phyloP scores from a whole-genome alignment of 106 monocot genomes.

The Phalaenopsis equestris region DNA sequence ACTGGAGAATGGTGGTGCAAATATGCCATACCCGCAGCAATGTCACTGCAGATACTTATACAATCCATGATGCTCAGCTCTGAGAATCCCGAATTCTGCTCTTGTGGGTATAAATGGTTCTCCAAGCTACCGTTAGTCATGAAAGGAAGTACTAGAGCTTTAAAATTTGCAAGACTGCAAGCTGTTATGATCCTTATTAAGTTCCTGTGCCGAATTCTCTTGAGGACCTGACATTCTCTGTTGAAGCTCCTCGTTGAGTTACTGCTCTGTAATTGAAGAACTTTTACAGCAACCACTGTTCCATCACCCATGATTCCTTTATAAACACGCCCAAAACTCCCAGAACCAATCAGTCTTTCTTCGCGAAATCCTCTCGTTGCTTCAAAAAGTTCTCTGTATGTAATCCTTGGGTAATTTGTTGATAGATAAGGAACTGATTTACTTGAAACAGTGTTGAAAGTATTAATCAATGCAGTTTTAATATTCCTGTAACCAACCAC shows the following conservation, averaged over 20 bases:
- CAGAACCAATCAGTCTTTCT: conserved; percentile 51
- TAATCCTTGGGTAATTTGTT: conserved; percentile 50
- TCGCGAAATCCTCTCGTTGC: conserved; percentile 66
- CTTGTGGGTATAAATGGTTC: conserved; percentile 26
- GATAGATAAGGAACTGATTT: conserved; percentile 7
- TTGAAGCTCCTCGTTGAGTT: conserved; percentile 41
- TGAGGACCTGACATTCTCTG: conserved; percentile 75
- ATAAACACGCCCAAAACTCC: conserved; percentile 75
- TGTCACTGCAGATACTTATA: conserved; percentile 49
- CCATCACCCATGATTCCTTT: conserved; percentile 43
- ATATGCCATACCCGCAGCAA: conserved; percentile 85
- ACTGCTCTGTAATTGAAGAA: conserved; percentile 29
- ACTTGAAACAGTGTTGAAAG: background rate
- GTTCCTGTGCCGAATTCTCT: conserved; percentile 72
- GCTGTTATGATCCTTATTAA: conserved; percentile 79
- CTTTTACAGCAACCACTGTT: conserved; percentile 61
- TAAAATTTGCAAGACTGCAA: conserved; percentile 72
- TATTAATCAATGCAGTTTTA: background rate
- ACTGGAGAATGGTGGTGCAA: conserved; percentile 79
- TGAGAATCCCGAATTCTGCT: background rate
- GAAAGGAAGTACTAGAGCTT: conserved; percentile 72
- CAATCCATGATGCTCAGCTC: conserved; percentile 29
- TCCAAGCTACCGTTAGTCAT: conserved; percentile 90
- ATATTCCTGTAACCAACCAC: conserved; percentile 12
- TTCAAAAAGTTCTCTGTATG: conserved; percentile 50